Evolutionary conservation across 805 yeast species (phyloP).

Genomic region (Grigorovia humatica): DNA sequence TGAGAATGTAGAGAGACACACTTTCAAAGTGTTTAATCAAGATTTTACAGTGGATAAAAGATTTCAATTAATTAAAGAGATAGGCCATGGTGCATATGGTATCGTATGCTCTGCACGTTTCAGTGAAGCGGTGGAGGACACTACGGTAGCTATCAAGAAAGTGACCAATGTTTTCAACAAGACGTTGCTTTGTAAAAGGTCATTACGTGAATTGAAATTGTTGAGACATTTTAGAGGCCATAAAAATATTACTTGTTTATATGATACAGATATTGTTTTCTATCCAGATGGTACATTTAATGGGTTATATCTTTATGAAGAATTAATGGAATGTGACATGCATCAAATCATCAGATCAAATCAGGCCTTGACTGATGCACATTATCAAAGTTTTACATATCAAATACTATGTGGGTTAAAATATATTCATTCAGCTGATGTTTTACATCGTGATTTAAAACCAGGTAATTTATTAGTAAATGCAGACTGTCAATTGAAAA

Average conservation of each 20-base stretch:
- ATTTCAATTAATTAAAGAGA: slow-evolving; percentile 80
- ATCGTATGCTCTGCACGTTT: slow-evolving; percentile 91
- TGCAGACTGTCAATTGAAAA: slow-evolving; percentile 92
- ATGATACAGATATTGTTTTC: slow-evolving; percentile 81
- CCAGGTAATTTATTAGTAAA: slow-evolving; percentile 90
- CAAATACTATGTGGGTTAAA: slow-evolving; percentile 86
- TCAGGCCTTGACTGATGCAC: slow-evolving; percentile 89
- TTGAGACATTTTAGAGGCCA: slow-evolving; percentile 92
- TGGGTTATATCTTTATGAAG: slow-evolving; percentile 89
- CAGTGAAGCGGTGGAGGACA: slow-evolving; percentile 53
- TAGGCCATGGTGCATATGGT: slow-evolving; percentile 98
- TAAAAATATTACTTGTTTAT: slow-evolving; percentile 88
- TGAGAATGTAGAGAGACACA: slow-evolving; percentile 32
- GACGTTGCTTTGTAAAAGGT: slow-evolving; percentile 83
- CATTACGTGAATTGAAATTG: slow-evolving; percentile 81
- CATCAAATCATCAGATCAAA: slow-evolving; percentile 93
- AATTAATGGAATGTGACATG: slow-evolving; percentile 97
- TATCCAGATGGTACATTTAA: slow-evolving; percentile 63
- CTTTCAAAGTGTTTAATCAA: slow-evolving; percentile 70
- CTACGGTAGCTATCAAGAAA: slow-evolving; percentile 84
- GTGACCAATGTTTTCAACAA: slow-evolving; percentile 90
- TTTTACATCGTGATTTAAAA: slow-evolving; percentile 85
- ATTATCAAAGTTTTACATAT: slow-evolving; percentile 85
- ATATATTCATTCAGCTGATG: slow-evolving; percentile 86
- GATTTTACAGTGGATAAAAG: slow-evolving; percentile 86